Base-by-base conservation (phyloP, 208 protist genomes). In the Trypanosoma boissoni region DNA sequence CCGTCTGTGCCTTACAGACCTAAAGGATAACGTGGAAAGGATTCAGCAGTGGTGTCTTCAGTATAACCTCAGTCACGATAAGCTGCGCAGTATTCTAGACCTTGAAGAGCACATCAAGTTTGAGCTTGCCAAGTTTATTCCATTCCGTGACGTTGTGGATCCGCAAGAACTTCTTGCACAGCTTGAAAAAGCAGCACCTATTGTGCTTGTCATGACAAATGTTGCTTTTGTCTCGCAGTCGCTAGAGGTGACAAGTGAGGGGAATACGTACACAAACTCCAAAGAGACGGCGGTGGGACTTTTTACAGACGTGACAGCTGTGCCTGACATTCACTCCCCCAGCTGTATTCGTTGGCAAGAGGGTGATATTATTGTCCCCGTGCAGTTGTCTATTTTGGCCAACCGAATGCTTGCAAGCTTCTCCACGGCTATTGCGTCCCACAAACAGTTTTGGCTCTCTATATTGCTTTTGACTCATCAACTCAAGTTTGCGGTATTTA, bases 231-330 rank as follows among this genome's bases (percentile, higher is more conserved):
- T 61, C 6, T 31, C 71, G 68, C 80, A 91, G 42, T 63, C 68
- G 12, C 61, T 74, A 9, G 68, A 74, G 78, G 85, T 92, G 48
- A 84, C 77, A 9, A 84, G 74, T 43, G 78, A 88, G 56, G 73
- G 78, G 32, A 87, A 80, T 63, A 66, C 73, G 28, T 92, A 77
- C 69, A 68, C 63, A 4, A 85, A 86, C 48, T 71, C 81, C 8
- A 79, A 83, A 61, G 85, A 92, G 64, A 77, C 67, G 24, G 85
- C 79, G 14, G 61, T 87, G 7, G 85, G 85, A 10, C 14, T 92
- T 44, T 92, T 92, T 56, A 86, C 70, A 24, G 85, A 92, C 46
- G 64, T 89, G 27, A 66, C 70, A n/a, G 81, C 85, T 9, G 77
- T 85, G 18, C 81, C 86, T 16, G 86, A 92, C 37, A 74, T 80